phyloP scores from a whole-genome alignment of 2,329 filamentous ascomycete species.

The Epicoccum nigrum region DNA sequence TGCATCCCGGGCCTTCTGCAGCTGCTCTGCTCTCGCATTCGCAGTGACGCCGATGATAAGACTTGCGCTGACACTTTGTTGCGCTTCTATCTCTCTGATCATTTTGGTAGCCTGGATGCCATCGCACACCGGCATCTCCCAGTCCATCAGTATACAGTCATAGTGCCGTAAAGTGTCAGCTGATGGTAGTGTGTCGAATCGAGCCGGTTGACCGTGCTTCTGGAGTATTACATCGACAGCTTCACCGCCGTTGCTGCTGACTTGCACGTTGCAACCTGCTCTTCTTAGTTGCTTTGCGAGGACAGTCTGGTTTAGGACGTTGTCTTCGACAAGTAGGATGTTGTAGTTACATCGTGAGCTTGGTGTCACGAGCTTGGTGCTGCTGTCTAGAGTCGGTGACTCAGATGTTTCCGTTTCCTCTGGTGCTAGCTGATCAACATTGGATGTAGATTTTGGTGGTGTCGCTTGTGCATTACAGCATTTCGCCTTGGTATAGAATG shows the following conservation, averaged over 20 bases:
- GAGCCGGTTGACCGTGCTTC: not conserved
- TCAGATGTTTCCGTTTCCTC: too few relatives aligned
- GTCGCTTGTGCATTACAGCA: not conserved
- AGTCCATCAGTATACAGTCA: conserved; percentile 29
- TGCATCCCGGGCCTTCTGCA: conserved; percentile 24
- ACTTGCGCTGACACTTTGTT: conserved; percentile 17
- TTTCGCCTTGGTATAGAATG: conserved; percentile 31
- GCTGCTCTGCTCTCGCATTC: conserved; percentile 37
- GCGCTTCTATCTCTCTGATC: conserved; percentile 16
- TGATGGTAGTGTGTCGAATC: not conserved
- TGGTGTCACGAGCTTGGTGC: not conserved
- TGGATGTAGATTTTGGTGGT: not conserved
- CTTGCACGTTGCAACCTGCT: conserved; percentile 27
- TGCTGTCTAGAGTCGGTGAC: not conserved
- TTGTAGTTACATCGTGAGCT: not conserved
- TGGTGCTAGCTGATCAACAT: not conserved
- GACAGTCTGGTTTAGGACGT: conserved; percentile 40
- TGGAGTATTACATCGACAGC: conserved; percentile 25
- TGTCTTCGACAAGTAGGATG: conserved; percentile 40
- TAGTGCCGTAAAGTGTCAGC: not conserved
- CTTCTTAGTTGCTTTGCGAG: conserved; percentile 29
- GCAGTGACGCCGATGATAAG: conserved; percentile 37
- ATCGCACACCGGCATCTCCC: conserved; percentile 37
- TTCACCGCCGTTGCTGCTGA: conserved; percentile 38
- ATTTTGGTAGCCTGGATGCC: not conserved